Base-by-base conservation (phyloP, 371 early-diverging fungal genomes). In the Saksenaea oblongispora region DNA sequence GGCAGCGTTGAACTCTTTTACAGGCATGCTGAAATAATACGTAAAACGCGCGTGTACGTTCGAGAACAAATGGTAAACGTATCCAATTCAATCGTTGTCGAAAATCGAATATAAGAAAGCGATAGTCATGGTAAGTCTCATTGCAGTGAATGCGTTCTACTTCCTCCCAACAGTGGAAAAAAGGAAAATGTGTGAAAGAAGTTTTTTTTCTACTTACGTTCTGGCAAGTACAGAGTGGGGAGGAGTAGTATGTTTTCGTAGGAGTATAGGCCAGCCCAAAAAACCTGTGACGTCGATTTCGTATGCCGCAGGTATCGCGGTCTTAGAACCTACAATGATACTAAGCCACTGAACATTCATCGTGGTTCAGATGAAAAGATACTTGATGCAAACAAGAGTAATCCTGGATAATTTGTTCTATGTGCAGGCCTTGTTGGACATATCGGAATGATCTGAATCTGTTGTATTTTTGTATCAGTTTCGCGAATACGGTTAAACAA, bases 1-100 rank as follows among this genome's bases (percentile, higher is more conserved):
- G 42, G 81, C 80, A 27, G 82, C 79, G 66, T 82, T 73, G 69
- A 84, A 68, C 64, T 81, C 70, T 68, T 79, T 74, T 28, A 76
- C 71, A 37, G 83, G 79, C 83, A 82, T 82, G 51, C 51, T 47
- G 51, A 22, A 47, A 47, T 22, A 22, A 9, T 8, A 22, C 51
- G 51, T 47, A 47, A n/a, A 39, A n/a, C 39, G 39, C 39, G 39
- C n/a, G 39, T 1, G n/a, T 39, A n/a, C 3, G 15, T 3, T 3
- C 10, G 39, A 11, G 2, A 39, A 39, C 2, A 39, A 39, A 39
- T 39, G 5, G 11, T 39, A 11, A 11, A 39, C 39, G 39, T 3
- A 14, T 39, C 39, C 39, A 39, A 39, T 14, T 39, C 11, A 39
- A 39, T 39, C 10, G 27, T 22, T 18, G 22, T 47, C 22, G 51